Base-by-base conservation (phyloP, 805 yeast species). In the Saccharomycopsis microspora region DNA sequence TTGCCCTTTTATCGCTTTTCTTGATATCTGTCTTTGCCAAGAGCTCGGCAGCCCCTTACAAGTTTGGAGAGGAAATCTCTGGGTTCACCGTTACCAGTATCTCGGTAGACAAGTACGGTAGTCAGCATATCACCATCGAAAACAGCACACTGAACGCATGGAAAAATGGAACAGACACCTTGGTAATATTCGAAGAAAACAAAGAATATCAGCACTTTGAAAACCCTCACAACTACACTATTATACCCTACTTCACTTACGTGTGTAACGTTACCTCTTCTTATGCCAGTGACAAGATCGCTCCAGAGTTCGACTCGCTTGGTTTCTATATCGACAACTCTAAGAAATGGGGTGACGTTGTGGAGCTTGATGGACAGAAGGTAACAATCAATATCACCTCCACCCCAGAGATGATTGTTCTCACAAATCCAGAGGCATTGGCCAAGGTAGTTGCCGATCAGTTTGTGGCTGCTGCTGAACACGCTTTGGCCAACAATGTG, bases 241-340 rank as follows among this genome's bases (percentile, higher is more conserved):
- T 51, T 4, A 44, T 51, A 33, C 50, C 54, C 27, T 51, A 51
- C 32, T 49, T 45, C 43, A 41, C 50, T 11, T 51, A 51, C 42
- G 54, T 50, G 4, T 46, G 46, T 43, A 51, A 51, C 39, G 46
- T 44, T 9, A 51, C 54, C 32, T 37, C 38, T 4, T 32, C 9
- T 6, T 51, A 46, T 28, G 8, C n/a, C 36, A 8, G 27, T 8
- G 33, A 41, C 31, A 30, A 32, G 32, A 39, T 28, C 27, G 38
- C 41, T 4, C 32, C 8, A 8, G 45, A 29, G 5, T 41, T 51
- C 29, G n/a, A 28, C 34, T 37, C 45, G 4, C 49, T 46, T 40
- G 39, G 46, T 4, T 49, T 46, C 31, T 51, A 51, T 37, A 27
- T 32, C 5, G 52, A 48, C 29, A 28, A 43, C 4, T 32, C 42